Conservation (phyloP, 2,329 filamentous ascomycete genomes). For the Xylariales sp. region DNA sequence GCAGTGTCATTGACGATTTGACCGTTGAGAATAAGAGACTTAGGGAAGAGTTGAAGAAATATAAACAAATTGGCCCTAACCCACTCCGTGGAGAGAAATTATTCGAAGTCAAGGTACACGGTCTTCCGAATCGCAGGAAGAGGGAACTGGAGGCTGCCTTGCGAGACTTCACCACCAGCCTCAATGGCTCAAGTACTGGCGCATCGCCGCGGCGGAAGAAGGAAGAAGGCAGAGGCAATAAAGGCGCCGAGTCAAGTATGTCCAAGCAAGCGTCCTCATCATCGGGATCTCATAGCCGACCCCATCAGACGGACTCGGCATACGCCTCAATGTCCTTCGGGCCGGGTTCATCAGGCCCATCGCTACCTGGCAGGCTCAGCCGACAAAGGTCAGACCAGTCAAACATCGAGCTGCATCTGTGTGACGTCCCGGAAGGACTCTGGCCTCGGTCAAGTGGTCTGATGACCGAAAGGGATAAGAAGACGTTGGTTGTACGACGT, state of each 20-base stretch:
- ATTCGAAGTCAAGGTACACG: slow-evolving; percentile 78
- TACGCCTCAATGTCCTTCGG: slow-evolving; percentile 64
- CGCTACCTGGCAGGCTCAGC: slow-evolving; percentile 27
- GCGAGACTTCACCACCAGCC: slow-evolving; percentile 62
- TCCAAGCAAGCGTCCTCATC: slow-evolving; percentile 50
- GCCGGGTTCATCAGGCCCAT: slow-evolving; percentile 38
- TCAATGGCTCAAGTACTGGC: slow-evolving; percentile 46
- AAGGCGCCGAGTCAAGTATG: slow-evolving; percentile 37
- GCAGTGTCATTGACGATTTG: slow-evolving; percentile 81
- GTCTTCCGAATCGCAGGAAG: slow-evolving; percentile 67
- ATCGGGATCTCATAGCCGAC: slow-evolving; percentile 41
- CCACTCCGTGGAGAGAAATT: slow-evolving; percentile 70
- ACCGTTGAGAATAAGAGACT: slow-evolving; percentile 79
- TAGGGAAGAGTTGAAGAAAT: slow-evolving; percentile 67
- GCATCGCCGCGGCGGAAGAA: slow-evolving; percentile 35
- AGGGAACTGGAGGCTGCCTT: slow-evolving; percentile 71
- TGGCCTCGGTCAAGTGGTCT: slow-evolving; percentile 57
- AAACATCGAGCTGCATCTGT: slow-evolving; percentile 64
- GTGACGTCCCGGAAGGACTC: slow-evolving; percentile 67
- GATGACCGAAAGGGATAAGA: slow-evolving; percentile 70
- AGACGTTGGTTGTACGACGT: slow-evolving; percentile 69
- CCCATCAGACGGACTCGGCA: slow-evolving; percentile 53
- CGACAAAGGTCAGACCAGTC: slow-evolving; percentile 46
- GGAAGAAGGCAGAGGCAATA: slow-evolving; percentile 33
- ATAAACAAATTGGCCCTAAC: slow-evolving; percentile 62